phyloP scores from a whole-genome alignment of 306 rosid species.

The Cucumis cinereus region DNA sequence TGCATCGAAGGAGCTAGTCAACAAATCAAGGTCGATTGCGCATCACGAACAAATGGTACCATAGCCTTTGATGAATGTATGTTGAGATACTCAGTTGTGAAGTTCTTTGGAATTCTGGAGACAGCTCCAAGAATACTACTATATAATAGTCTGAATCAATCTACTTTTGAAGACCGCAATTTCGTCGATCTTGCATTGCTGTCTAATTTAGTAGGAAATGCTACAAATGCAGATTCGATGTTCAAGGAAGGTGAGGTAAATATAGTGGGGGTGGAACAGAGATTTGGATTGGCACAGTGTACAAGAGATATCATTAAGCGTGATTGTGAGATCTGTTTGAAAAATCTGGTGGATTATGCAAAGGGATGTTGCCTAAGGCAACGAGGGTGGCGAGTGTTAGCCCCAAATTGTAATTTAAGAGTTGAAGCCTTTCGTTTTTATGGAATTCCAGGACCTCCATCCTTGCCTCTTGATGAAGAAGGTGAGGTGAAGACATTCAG shows the following conservation, averaged over 20 bases:
- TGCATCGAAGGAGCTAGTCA: constrained; percentile 6
- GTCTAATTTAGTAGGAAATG: constrained; percentile 6
- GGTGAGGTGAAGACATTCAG: constrained; percentile 1
- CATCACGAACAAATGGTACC: not conserved
- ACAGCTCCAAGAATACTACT: not conserved
- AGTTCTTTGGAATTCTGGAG: constrained; percentile 7
- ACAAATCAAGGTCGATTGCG: not conserved
- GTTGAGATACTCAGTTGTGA: constrained; percentile 8
- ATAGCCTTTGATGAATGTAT: constrained; percentile 8
- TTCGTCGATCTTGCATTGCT: not conserved
- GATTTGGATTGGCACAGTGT: constrained; percentile 31
- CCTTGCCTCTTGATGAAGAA: not conserved
- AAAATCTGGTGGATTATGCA: not conserved
- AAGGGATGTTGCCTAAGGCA: not conserved
- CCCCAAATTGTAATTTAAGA: constrained; percentile 26
- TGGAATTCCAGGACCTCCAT: not conserved
- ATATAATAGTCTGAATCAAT: not conserved
- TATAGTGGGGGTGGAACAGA: not conserved
- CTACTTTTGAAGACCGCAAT: not conserved
- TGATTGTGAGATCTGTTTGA: constrained; percentile 20
- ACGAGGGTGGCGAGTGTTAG: constrained; percentile 22
- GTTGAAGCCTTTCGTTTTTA: constrained; percentile 18
- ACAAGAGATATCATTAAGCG: constrained; percentile 16
- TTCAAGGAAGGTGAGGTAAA: constrained; percentile 6
- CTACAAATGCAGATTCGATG: not conserved